A percentile compares a stretch with the other conserved stretches of the same genome.
Evolutionary conservation across 306 rosid species (phyloP).

Genomic region (Prunus salicina): DNA sequence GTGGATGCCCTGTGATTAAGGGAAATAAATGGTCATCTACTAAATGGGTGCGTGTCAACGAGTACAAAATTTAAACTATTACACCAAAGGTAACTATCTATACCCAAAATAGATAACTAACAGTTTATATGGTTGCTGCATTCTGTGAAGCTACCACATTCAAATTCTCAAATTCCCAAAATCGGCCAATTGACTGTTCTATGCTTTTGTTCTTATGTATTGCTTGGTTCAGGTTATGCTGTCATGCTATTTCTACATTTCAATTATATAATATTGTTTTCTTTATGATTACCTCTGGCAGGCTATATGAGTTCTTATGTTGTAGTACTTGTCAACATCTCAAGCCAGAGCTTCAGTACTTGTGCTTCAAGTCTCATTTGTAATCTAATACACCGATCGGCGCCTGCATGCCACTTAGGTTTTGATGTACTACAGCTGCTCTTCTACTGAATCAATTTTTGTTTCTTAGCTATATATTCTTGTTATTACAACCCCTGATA

Average conservation of each 20-base stretch:
- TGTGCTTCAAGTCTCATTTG: conserved; percentile 25
- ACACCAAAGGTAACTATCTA: conserved; percentile 35
- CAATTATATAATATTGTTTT: neutral
- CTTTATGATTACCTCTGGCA: conserved; percentile 30
- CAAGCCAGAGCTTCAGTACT: conserved; percentile 21
- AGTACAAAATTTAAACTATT: conserved; percentile 61
- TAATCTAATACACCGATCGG: conserved; percentile 18
- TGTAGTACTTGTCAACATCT: conserved; percentile 25
- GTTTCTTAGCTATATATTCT: conserved; percentile 25
- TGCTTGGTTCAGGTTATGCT: neutral
- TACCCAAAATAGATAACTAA: neutral
- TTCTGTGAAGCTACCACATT: neutral
- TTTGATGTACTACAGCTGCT: conserved; percentile 34
- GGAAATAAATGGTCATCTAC: conserved; percentile 99
- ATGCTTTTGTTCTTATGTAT: neutral
- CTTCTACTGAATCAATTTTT: conserved; percentile 42
- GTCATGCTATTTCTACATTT: neutral
- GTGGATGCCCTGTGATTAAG: conserved; percentile 94
- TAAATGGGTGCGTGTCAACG: conserved; percentile 83
- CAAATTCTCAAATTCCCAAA: neutral
- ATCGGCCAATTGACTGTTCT: neutral
- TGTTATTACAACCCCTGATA: conserved; percentile 2
- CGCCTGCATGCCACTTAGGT: conserved; percentile 31
- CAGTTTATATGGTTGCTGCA: neutral
- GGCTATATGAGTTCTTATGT: conserved; percentile 38